Base-by-base conservation (phyloP, 257 asterid genomes). In the Przewalskia tangutica region DNA sequence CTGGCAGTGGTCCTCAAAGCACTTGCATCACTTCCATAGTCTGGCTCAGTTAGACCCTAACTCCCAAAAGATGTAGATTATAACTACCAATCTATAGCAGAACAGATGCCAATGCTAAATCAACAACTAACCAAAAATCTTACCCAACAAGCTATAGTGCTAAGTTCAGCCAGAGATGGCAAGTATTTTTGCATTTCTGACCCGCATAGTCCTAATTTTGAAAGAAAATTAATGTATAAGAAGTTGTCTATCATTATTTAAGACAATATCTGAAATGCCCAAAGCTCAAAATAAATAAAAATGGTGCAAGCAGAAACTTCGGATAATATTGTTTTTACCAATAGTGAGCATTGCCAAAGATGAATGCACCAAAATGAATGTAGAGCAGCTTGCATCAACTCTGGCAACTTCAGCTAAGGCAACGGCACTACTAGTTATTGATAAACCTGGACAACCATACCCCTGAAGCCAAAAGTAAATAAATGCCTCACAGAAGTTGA, bases 1-100 rank as follows among this genome's bases (percentile, higher is more conserved):
- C 80, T 96, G 80, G 99, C 99, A 81, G 93, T 91, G 78, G 99
- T 93, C 83, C 82, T 88, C 87, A 96, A 75, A 85, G 90, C 91
- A 86, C 99, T 96, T 81, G 99, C 99, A 89, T 96, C 99, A 78
- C 99, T 96, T 84, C 99, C 99, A 84, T 90, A 89, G 84, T 94
- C 98, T 81, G 99, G 98, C 87, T 96, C 98, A 10, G 98, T 93
- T 86, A 96, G 88, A 84, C 86, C 99, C 99, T 96, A 86, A 56
- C 75, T 58, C 62, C 83, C 83, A 85, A 56, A 79, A 85, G 85
- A 42, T 23, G 77, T 18, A 56, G 81, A 64, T 78, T 81, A 81
- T 56, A 82, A 56, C 76, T 17, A 58, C 38, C 51, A 17, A 58
- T 11, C 51, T 34, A 70, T 56, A 54, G 34, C 20, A 50, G 82